Evolutionary conservation across 2,329 filamentous ascomycete species (phyloP), one percentile per base, ranked within the genome.

Genomic region (Colletotrichum costaricense): DNA sequence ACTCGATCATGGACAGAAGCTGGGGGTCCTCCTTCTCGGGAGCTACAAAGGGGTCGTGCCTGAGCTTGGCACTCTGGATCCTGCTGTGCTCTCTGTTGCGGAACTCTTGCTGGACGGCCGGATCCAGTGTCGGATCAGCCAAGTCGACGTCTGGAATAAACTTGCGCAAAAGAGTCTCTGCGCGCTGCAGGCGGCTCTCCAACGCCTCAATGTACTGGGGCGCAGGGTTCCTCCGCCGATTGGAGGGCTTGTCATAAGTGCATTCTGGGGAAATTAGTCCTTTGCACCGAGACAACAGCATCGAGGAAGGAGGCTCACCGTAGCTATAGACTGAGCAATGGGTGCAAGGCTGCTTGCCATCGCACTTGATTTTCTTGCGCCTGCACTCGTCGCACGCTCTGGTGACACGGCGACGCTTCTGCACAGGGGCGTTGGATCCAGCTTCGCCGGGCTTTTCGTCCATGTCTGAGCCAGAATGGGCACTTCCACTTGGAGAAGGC

Each of bases 301-400:
- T 5, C 14, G 14, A 12, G 4, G 11, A 16, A 16, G 14, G 16
- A 19, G 38, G 38, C 38, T 42, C 38, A 98, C 97, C 96, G 87
- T 99, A 99, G 81, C 95, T 98, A 83, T 99, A 99, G 63, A 98
- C 95, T 12, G 95, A 97, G 82, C 97, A 99, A 83, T 98, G 97
- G 0, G 95, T 98, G 83, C 94, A 97, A 11, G 94, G 94, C 81
- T 95, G 93, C 82, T 95, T 95, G 77, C 93, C 94, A 81, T 95
- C 93, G 78, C 93, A 96, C 81, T 95, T 96, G 79, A 96, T 96
- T 83, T 96, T 96, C 82, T 96, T 96, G 77, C 93, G 89, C 70
- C 94, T 89, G 80, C 94, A 96, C 82, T 95, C 93, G 78, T 95
- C 94, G 82, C 94, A 96, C 54, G 94, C 94, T 78, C 94, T 88